A percentile compares a stretch with the other conserved stretches of the same genome.
Evolutionary conservation across 2,329 filamentous ascomycete species (phyloP).

Genomic region (Orbilia oligospora): DNA sequence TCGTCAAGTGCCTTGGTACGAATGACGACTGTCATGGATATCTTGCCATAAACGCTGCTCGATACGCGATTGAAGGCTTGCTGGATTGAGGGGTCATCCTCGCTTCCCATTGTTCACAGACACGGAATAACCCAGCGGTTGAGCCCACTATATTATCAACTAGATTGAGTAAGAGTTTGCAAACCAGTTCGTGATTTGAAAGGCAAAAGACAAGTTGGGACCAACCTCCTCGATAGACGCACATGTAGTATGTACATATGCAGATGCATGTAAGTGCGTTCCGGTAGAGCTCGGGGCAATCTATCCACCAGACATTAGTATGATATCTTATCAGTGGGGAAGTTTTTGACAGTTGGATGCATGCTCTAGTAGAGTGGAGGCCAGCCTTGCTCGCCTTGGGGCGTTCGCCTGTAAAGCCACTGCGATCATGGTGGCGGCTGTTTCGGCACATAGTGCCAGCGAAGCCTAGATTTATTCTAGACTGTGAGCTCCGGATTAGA

Average conservation of each 20-base stretch:
- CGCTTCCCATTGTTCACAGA: constrained; percentile 42
- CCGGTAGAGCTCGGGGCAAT: constrained; percentile 52
- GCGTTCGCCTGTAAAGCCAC: constrained; percentile 58
- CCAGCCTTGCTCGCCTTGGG: constrained; percentile 39
- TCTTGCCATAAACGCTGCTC: constrained; percentile 43
- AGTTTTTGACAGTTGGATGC: constrained; percentile 32
- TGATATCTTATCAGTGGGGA: constrained; percentile 52
- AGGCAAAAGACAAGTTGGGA: constrained; percentile 22
- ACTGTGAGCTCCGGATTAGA: constrained; percentile 12
- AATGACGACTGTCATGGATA: constrained; percentile 41
- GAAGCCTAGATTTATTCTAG: background rate
- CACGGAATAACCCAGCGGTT: constrained; percentile 52
- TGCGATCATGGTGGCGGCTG: constrained; percentile 27
- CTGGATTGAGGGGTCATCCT: constrained; percentile 50
- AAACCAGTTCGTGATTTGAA: constrained; percentile 32
- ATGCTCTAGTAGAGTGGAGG: constrained; percentile 37
- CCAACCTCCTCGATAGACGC: constrained; percentile 25
- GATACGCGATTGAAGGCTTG: constrained; percentile 52
- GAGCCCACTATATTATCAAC: constrained; percentile 31
- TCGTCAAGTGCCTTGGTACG: constrained; percentile 39
- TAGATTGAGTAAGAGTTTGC: constrained; percentile 37
- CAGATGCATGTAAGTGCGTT: constrained; percentile 32
- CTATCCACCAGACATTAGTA: constrained; percentile 50
- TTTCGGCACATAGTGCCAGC: constrained; percentile 37
- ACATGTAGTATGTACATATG: background rate